Percentiles rank a stretch among this genome's conserved stretches.
These are phyloP conservation scores for Mycosphaerella arachidis DNA, from an alignment of 2,329 filamentous ascomycete species.

Conservation along the genomic window DNA sequence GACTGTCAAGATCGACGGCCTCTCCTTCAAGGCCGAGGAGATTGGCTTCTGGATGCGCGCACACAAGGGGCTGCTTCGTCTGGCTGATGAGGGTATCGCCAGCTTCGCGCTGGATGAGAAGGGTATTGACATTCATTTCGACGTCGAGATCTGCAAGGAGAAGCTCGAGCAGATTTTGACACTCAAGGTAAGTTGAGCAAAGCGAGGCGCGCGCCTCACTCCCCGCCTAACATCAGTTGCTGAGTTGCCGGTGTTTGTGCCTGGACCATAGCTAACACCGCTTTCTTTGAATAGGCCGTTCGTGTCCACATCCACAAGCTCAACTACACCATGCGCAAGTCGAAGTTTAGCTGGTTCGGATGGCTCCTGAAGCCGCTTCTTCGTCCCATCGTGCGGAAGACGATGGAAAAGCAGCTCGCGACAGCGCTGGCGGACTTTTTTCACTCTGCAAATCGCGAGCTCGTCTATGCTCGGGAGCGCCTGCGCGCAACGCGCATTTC, in stretches of 20 bases:
- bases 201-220: too few relatives aligned
- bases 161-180: constrained; percentile 75
- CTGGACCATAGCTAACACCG: too few relatives aligned
- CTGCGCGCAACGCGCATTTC: constrained; percentile 80
- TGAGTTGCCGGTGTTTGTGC: too few relatives aligned
- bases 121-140: constrained; percentile 79
- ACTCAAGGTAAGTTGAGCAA: constrained; percentile 45
- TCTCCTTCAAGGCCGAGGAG: constrained; percentile 80
- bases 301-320: constrained; percentile 82
- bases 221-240: too few relatives aligned
- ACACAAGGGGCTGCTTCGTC: constrained; percentile 68
- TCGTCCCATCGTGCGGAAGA: constrained; percentile 71
- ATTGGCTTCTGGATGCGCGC: constrained; percentile 84
- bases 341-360: constrained; percentile 69
- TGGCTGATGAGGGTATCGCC: constrained; percentile 79
- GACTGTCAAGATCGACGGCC: constrained; percentile 72
- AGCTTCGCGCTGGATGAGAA: constrained; percentile 81
- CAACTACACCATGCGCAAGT: constrained; percentile 69
- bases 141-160: constrained; percentile 76
- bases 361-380: constrained; percentile 83
- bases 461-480: constrained; percentile 80
- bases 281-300: constrained; percentile 46
- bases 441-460: constrained; percentile 72
- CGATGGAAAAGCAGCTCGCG: constrained; percentile 74
- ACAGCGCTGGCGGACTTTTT: constrained; percentile 65